Base-by-base conservation (phyloP, 2,329 filamentous ascomycete species). In the Exophiala spinifera region DNA sequence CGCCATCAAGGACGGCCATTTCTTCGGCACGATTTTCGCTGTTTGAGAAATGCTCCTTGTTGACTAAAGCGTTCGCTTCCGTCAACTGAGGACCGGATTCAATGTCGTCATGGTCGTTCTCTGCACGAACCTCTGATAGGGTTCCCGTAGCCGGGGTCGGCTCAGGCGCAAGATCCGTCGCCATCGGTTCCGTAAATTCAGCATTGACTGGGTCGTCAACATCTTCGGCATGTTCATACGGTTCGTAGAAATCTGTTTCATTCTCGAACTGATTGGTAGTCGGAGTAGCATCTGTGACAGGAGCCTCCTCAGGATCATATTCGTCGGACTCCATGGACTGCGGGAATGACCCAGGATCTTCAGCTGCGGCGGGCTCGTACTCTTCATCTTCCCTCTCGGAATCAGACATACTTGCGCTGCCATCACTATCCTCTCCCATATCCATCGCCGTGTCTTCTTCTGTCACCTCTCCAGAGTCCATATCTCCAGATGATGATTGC, bases 331-430 rank as follows among this genome's bases (percentile, higher is more conserved):
- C 55, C 11, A 50, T 49, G 11, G 49, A 56, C 13, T 51, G 49
- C 19, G 54, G 53, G 46, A 55, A 52, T 15, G 49, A 52, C 39
- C 55, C 40, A 20, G 53, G 44, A 25, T 31, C 37, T 17, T 60
- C 53, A n/a, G 25, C 36, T 39, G 59, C 60, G 14, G 59, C 49
- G 28, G 61, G 58, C 40, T 62, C 51, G 34, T 63, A 62, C n/a
- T 58, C 56, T 14, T 50, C 56, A 28, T 56, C 55, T 17, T 61
- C 60, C 17, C 71, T 76, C 55, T 83, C 81, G 1, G 79, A 79
- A 25, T 64, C 62, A 17, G 62, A 63, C 63, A 65, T 65, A 49
- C 63, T 65, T 5, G 60, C 62, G 56, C 63, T 65, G 36, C 62
- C 63, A 40, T 59, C 57, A 44, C 57, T 62, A 20, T 56, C 57